Base-by-base conservation (phyloP, 1,284 basidiomycete genomes). In the Ustilago nuda region DNA sequence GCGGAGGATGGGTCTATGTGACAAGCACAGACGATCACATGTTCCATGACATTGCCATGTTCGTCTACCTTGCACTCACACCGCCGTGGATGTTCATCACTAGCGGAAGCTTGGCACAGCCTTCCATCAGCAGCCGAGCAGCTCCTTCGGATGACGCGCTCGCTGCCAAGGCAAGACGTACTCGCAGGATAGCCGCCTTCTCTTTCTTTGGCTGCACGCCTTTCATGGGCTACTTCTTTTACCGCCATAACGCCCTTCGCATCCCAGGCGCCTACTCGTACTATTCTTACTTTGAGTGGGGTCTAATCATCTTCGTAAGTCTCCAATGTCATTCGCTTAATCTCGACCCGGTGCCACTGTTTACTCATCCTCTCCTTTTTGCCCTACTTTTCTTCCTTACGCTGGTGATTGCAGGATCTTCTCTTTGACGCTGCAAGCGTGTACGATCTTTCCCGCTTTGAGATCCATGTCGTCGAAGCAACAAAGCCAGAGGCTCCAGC, bases 1-100 rank as follows among this genome's bases (percentile, higher is more conserved):
- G 94, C 78, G 94, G 92, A 32, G 94, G 94, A 32, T 98, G 94
- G 94, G 93, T 96, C 52, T 97, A 92, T 82, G 91, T 97, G 80
- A 96, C 95, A 1, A 87, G 92, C 5, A 90, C 87, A 41, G 93
- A 94, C 81, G 89, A 92, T 84, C 92, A 92, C 78, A 91, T 93
- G 81, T 88, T 89, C 17, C 94, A 98, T 86, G 94, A 97, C 86
- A 87, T 95, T 27, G 91, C 92, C 83, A 97, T 98, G 94, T 92
- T 95, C 72, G 84, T 89, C 30, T 87, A 87, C 68, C 78, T 87
- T 12, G 75, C 82, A 6, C 72, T 86, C 45, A 87, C 85, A 19
- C 80, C 86, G 9, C 76, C 84, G 0, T 98, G 94, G 94, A 96
- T 96, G 94, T 84, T 55, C 56, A 76, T 83, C 58, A 80, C 76